Conservation (phyloP, 495 filamentous ascomycete genomes). For the Cercophora newfieldiana region DNA sequence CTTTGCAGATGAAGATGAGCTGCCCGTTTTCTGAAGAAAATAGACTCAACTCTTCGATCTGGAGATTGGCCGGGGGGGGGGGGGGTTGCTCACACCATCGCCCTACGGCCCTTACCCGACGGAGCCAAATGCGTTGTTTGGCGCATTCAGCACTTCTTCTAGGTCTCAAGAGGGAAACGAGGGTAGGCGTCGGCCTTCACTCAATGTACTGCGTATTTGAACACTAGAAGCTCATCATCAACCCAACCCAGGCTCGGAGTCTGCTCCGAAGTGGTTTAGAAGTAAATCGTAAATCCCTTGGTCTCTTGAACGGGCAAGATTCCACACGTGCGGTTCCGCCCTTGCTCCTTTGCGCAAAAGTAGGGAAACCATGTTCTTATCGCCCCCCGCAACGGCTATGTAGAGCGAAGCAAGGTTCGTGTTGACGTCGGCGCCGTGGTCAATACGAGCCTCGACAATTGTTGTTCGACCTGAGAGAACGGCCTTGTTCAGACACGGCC, state of each 20-base stretch:
- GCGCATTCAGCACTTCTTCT: too few species aligned
- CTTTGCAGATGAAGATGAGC: too few species aligned
- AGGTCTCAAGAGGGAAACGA: too few species aligned
- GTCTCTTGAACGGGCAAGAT: neutral
- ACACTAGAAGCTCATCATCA: neutral
- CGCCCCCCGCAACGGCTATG: neutral
- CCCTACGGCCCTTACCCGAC: too few species aligned
- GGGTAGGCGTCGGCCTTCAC: too few species aligned
- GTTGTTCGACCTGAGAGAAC: neutral
- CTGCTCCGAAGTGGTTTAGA: neutral
- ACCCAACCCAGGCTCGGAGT: neutral
- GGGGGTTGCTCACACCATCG: too few species aligned
- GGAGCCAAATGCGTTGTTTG: too few species aligned
- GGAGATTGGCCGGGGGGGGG: too few species aligned
- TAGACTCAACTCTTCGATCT: too few species aligned
- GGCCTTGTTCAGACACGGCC: neutral
- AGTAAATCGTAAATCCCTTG: neutral
- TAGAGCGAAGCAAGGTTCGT: neutral
- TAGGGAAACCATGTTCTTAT: neutral
- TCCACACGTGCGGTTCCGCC: neutral
- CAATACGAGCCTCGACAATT: neutral
- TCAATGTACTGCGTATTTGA: too few species aligned
- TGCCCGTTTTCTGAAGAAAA: too few species aligned
- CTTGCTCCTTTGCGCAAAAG: neutral
- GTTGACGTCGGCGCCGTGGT: neutral